These are phyloP conservation scores for Globisporangium mamillatum DNA, from an alignment of 352 stramenopile genomes.

Conservation along the genomic window DNA sequence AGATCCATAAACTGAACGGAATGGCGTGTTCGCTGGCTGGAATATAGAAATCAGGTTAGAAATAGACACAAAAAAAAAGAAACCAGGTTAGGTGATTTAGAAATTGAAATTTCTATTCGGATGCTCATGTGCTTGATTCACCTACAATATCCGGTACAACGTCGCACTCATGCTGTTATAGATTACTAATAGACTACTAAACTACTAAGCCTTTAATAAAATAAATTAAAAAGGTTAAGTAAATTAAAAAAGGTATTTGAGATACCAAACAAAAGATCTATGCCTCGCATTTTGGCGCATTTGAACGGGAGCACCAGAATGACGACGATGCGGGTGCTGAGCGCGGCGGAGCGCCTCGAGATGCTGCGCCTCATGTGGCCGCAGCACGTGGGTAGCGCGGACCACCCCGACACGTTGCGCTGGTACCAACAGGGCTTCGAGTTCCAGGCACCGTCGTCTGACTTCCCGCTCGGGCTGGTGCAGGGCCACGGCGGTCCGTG, in stretches of 20 bases:
- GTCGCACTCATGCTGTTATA: too few species aligned
- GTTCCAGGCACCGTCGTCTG: slow-evolving; percentile 25
- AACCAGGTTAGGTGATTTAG: not conserved
- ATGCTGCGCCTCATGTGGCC: slow-evolving; percentile 43
- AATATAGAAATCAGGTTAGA: slow-evolving; percentile 2
- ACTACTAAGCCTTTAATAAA: too few species aligned
- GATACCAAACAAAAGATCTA: not conserved
- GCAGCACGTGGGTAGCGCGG: slow-evolving; percentile 9
- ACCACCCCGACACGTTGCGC: slow-evolving; percentile 32
- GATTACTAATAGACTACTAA: too few species aligned
- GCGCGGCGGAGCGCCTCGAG: not conserved
- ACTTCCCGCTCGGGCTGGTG: slow-evolving; percentile 61
- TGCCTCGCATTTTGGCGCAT: not conserved
- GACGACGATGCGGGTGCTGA: slow-evolving; percentile 9
- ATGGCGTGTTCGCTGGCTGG: not conserved
- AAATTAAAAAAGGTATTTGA: not conserved
- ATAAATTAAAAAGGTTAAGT: too few species aligned
- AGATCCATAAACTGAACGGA: not conserved
- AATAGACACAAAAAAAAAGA: not conserved
- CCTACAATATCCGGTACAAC: not conserved
- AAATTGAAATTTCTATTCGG: not conserved
- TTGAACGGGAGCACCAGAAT: not conserved
- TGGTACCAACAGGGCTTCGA: slow-evolving; percentile 64
- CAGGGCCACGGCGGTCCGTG: slow-evolving; percentile 79
- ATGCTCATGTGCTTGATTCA: not conserved